Percentiles rank a stretch among this genome's conserved stretches.
Conservation (phyloP, 257 asterid species). For the Capsicum baccatum region DNA sequence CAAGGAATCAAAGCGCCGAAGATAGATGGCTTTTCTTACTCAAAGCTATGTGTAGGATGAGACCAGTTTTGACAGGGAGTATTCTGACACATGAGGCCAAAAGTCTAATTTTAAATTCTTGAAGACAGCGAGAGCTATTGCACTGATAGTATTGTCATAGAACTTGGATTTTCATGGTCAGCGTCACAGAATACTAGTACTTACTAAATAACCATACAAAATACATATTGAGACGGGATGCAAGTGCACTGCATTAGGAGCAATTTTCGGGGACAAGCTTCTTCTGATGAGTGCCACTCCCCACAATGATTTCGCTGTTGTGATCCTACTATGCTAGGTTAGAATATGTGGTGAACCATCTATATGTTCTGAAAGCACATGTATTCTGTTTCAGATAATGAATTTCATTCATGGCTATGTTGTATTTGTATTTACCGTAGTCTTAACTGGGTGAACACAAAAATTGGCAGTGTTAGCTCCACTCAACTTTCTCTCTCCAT, state of each 20-base stretch:
- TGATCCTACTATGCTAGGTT: neutral
- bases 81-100: constrained; percentile 32
- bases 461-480: neutral
- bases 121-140: constrained; percentile 9
- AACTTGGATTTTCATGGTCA: constrained; percentile 13
- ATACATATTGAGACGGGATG: neutral
- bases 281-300: neutral
- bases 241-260: neutral
- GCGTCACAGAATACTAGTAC: neutral
- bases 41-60: constrained; percentile 20
- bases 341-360: neutral
- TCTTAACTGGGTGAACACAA: constrained; percentile 4
- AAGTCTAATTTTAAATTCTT: neutral
- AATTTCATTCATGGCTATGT: neutral
- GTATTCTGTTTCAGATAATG: neutral
- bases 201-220: neutral
- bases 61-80: constrained; percentile 37
- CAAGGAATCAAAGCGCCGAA: constrained; percentile 90
- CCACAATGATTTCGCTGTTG: neutral
- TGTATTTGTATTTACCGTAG: constrained; percentile 1
- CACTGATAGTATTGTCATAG: neutral
- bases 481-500: neutral
- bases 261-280: neutral
- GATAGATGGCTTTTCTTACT: constrained; percentile 42
- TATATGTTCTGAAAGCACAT: neutral